phyloP scores from a whole-genome alignment of 1,139 yeast species.

The Lodderomyces margitis region DNA sequence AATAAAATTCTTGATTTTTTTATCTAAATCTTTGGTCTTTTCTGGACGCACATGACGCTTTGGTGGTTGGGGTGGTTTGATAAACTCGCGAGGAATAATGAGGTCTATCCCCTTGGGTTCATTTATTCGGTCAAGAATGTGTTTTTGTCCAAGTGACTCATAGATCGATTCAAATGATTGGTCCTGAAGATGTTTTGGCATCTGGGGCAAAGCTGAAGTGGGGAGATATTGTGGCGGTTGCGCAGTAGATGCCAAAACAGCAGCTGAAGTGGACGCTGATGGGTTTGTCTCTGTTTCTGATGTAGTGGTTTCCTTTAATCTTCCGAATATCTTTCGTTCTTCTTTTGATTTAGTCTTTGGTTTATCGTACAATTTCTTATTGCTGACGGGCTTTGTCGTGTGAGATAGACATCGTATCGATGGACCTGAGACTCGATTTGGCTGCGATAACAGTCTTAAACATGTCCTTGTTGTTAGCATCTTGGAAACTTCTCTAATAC shows the following conservation, averaged over 20 bases:
- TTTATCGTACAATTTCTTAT: conserved; percentile 4
- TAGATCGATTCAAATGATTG: conserved; percentile 8
- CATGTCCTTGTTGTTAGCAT: not conserved
- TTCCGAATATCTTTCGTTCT: conserved; percentile 4
- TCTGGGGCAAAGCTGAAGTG: conserved; percentile 10
- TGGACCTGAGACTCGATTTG: too few relatives aligned
- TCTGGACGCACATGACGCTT: conserved; percentile 3
- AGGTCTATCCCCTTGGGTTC: conserved; percentile 23
- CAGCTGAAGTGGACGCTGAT: not conserved
- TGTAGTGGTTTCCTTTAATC: conserved; percentile 2
- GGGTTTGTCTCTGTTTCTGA: not conserved
- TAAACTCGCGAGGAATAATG: conserved; percentile 30
- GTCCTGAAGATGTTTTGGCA: conserved; percentile 8
- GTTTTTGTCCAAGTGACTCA: conserved; percentile 7
- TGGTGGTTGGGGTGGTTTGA: conserved; percentile 16
- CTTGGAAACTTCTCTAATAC: too few relatives aligned
- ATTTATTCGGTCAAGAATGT: conserved; percentile 4
- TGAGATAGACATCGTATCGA: conserved; percentile 5
- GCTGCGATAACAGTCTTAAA: not conserved
- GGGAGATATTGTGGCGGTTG: conserved; percentile 7
- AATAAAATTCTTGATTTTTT: conserved; percentile 7
- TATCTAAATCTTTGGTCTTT: conserved; percentile 6
- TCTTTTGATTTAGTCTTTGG: conserved; percentile 3
- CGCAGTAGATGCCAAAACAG: not conserved
- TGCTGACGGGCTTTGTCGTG: conserved; percentile 2